A percentile compares a stretch with the other conserved stretches of the same genome.
Evolutionary conservation across 371 early-diverging fungal genomes (phyloP).

Genomic region (Massospora cicadina): DNA sequence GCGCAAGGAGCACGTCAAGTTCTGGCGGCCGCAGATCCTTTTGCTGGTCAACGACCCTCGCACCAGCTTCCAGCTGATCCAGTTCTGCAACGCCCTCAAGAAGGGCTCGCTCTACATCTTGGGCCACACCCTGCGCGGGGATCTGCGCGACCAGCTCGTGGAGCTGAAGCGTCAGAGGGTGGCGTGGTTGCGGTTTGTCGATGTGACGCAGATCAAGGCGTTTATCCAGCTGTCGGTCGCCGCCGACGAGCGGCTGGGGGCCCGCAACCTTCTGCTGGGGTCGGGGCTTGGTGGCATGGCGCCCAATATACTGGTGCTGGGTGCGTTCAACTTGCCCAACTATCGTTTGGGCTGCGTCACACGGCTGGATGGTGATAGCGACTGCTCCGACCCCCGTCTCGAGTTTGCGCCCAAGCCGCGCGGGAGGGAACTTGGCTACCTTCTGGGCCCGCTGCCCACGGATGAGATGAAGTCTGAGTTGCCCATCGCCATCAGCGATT

Average conservation of each 20-base stretch:
- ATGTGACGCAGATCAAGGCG: constrained; percentile 31
- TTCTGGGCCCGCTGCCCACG: constrained; percentile 22
- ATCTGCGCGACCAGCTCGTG: constrained; percentile 21
- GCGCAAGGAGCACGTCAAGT: constrained; percentile 39
- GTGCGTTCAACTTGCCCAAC: constrained; percentile 17
- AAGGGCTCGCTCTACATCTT: constrained; percentile 42
- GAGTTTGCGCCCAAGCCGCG: constrained; percentile 2
- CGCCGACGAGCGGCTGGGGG: constrained; percentile 23
- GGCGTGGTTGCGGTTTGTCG: constrained; percentile 32
- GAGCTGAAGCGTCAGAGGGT: constrained; percentile 23
- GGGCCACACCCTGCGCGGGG: constrained; percentile 33
- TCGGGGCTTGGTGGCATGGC: constrained; percentile 44
- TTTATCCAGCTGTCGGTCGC: constrained; percentile 33
- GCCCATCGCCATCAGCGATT: constrained; percentile 26
- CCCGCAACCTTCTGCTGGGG: constrained; percentile 27
- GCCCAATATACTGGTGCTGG: constrained; percentile 41
- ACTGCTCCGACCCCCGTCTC: not conserved
- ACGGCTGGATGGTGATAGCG: constrained; percentile 15
- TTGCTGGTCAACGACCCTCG: constrained; percentile 32
- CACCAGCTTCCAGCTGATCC: constrained; percentile 25
- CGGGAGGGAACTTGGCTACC: constrained; percentile 1
- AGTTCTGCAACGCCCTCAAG: constrained; percentile 40
- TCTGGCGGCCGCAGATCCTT: constrained; percentile 44
- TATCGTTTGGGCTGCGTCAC: constrained; percentile 9
- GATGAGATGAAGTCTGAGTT: constrained; percentile 27